phyloP scores from a whole-genome alignment of 2,329 filamentous ascomycete species.

The Neofusicoccum sp. region DNA sequence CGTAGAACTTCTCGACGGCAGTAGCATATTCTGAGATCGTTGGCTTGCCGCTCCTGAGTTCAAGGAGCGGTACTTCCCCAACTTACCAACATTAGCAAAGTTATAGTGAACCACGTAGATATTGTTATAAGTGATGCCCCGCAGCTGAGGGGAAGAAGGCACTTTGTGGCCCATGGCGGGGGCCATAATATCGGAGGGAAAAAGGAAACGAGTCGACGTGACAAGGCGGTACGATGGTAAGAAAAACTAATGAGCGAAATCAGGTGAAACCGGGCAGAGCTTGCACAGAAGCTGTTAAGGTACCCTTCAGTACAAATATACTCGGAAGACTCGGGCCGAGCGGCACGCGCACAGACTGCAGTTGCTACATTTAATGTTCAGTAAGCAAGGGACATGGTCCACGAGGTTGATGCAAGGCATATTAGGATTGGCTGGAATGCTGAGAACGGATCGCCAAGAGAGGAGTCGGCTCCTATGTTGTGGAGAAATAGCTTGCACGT shows the following conservation, averaged over 20 bases:
- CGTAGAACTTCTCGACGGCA: constrained; percentile 26
- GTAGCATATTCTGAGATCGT: constrained; percentile 22
- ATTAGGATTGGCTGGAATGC: neutral
- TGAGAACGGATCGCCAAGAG: neutral
- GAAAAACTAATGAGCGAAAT: constrained; percentile 1
- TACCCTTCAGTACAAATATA: neutral
- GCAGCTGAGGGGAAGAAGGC: neutral
- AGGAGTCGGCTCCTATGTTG: neutral
- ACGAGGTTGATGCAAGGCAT: neutral
- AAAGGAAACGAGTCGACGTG: constrained; percentile 1
- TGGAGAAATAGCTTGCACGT: neutral
- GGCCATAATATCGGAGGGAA: neutral
- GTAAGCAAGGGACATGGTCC: constrained; percentile 1
- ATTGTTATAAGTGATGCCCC: constrained; percentile 24
- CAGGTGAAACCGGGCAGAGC: neutral
- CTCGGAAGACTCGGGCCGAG: constrained; percentile 11
- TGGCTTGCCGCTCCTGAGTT: neutral
- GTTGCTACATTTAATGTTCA: neutral
- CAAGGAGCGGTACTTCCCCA: neutral
- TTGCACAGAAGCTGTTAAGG: neutral
- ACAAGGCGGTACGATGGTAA: neutral
- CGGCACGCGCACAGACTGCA: constrained; percentile 13
- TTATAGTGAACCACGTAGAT: constrained; percentile 35
- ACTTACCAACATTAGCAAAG: constrained; percentile 29
- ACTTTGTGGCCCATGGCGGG: neutral